phyloP scores from a whole-genome alignment of 495 filamentous ascomycete genomes.

The Lasiosphaeria miniovina region DNA sequence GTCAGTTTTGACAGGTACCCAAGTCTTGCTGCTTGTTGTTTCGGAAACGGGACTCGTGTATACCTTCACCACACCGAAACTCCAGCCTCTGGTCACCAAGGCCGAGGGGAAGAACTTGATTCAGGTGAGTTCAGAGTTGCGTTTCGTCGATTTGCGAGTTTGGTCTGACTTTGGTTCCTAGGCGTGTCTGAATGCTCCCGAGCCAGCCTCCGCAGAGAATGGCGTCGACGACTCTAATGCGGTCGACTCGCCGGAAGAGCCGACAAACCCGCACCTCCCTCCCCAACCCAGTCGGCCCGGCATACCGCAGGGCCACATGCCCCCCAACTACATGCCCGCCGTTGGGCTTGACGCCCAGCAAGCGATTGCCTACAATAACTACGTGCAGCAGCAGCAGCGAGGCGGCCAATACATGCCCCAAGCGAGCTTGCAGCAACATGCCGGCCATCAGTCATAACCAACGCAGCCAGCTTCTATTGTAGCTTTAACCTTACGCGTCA shows the following conservation, averaged over 20 bases:
- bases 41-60: slow-evolving; percentile 98
- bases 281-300: slow-evolving; percentile 50
- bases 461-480: slow-evolving; percentile 12
- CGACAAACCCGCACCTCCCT: slow-evolving; percentile 55
- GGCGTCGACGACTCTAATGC: slow-evolving; percentile 72
- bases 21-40: slow-evolving; percentile 95
- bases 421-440: slow-evolving; percentile 52
- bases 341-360: slow-evolving; percentile 56
- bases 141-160: not conserved
- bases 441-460: slow-evolving; percentile 50
- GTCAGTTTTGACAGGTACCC: slow-evolving; percentile 95
- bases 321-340: slow-evolving; percentile 47
- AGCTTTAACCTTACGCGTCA: slow-evolving; percentile 38
- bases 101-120: slow-evolving; percentile 99
- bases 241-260: slow-evolving; percentile 64
- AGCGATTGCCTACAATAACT: slow-evolving; percentile 59
- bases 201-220: slow-evolving; percentile 82
- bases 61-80: slow-evolving; percentile 98
- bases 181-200: slow-evolving; percentile 96
- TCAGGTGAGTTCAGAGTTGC: slow-evolving; percentile 63
- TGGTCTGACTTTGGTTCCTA: slow-evolving; percentile 13
- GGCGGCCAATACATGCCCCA: slow-evolving; percentile 53
- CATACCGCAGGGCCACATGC: slow-evolving; percentile 53
- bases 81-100: slow-evolving; percentile 98
- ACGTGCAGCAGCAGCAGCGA: slow-evolving; percentile 51